Conservation (phyloP, 1,284 basidiomycete species). For the Pyrrhoderma noxium region DNA sequence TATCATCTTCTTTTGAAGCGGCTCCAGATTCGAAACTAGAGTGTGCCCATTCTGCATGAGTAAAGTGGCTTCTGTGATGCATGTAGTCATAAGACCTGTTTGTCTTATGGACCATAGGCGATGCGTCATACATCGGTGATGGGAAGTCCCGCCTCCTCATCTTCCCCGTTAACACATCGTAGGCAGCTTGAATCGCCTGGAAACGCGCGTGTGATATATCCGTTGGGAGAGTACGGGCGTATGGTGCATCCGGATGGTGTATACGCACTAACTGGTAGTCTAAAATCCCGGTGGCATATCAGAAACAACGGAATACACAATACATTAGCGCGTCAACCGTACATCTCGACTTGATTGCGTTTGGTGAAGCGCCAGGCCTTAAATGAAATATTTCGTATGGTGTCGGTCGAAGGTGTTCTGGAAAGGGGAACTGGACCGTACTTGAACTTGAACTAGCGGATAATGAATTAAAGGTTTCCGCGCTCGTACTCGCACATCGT, state of each 20-base stretch:
- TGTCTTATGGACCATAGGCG: neutral
- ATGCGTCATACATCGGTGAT: neutral
- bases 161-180: constrained; percentile 34
- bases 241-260: constrained; percentile 42
- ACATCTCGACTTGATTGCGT: constrained; percentile 46
- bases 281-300: constrained; percentile 20
- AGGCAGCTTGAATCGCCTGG: constrained; percentile 42
- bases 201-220: constrained; percentile 38
- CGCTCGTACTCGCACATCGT: too few species aligned
- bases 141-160: constrained; percentile 9
- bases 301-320: neutral
- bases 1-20: constrained; percentile 24
- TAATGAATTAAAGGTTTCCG: too few species aligned
- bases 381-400: constrained; percentile 50
- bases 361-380: constrained; percentile 34
- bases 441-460: neutral
- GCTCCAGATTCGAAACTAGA: constrained; percentile 8
- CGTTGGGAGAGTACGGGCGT: constrained; percentile 28
- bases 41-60: constrained; percentile 16
- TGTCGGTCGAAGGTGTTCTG: constrained; percentile 34
- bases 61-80: constrained; percentile 2
- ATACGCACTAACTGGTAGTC: constrained; percentile 49
- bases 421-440: constrained; percentile 29
- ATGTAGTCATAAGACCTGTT: neutral
- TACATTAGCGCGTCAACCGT: constrained; percentile 21